Evolutionary conservation across 176 grass and related monocot genomes (phyloP).

Genomic region (barley (Hordeum vulgare)): DNA sequence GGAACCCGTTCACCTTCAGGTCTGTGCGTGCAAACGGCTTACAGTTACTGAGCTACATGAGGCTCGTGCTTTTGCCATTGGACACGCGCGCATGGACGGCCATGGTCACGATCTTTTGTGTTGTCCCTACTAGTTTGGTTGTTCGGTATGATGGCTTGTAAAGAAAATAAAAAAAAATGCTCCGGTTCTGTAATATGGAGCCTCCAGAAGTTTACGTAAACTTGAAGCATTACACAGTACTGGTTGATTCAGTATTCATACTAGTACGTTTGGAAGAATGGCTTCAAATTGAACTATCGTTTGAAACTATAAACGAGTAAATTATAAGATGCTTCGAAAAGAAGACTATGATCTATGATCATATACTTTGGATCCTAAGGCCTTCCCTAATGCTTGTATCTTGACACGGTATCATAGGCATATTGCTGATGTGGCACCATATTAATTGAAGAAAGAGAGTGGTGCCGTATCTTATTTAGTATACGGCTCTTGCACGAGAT

Average conservation of each 20-base stretch:
- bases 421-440: too few species aligned
- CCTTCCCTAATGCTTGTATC: too few species aligned
- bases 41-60: neutral
- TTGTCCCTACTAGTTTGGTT: neutral
- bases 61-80: neutral
- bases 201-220: too few species aligned
- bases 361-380: neutral
- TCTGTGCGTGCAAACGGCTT: constrained; percentile 20
- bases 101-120: neutral
- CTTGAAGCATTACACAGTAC: neutral
- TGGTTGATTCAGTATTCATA: too few species aligned
- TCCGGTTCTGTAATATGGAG: too few species aligned
- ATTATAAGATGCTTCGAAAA: neutral
- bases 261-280: neutral
- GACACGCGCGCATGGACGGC: too few species aligned
- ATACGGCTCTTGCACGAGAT: too few species aligned
- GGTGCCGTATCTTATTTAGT: too few species aligned
- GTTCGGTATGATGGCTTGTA: too few species aligned
- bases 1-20: constrained; percentile 72
- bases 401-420: too few species aligned
- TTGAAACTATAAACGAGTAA: neutral
- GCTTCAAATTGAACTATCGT: neutral
- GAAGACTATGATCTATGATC: neutral
- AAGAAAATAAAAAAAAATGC: too few species aligned
- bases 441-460: too few species aligned